A percentile compares a stretch with the other conserved stretches of the same genome.
phyloP scores from a whole-genome alignment of 2,329 filamentous ascomycete species.

The Acrodontium crateriforme region DNA sequence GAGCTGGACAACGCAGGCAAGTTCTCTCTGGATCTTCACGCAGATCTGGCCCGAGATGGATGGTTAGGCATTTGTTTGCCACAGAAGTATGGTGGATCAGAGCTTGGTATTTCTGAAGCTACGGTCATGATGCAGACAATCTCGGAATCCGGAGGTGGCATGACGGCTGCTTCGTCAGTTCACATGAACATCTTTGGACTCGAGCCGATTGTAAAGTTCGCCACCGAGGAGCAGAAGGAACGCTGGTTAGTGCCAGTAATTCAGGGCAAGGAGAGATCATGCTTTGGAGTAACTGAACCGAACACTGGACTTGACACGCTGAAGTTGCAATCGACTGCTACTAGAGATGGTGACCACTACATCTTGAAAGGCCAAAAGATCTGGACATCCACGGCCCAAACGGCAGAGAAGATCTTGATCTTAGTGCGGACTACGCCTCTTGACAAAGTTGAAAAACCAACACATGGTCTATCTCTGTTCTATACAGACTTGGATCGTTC shows the following conservation, averaged over 20 bases:
- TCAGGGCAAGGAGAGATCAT: slow-evolving; percentile 27
- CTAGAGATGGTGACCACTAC: slow-evolving; percentile 23
- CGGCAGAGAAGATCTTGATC: slow-evolving; percentile 31
- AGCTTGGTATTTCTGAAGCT: slow-evolving; percentile 29
- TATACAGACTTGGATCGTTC: slow-evolving; percentile 29
- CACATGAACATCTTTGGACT: slow-evolving; percentile 38
- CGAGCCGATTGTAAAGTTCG: slow-evolving; percentile 33
- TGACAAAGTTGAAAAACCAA: slow-evolving; percentile 28
- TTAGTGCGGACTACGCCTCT: slow-evolving; percentile 29
- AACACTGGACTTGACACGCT: slow-evolving; percentile 32
- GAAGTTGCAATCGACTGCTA: slow-evolving; percentile 26
- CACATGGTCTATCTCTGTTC: slow-evolving; percentile 31
- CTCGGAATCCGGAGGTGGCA: slow-evolving; percentile 30
- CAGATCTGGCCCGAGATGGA: slow-evolving; percentile 27
- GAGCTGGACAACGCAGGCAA: slow-evolving; percentile 23
- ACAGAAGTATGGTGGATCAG: slow-evolving; percentile 27
- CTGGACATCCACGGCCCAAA: slow-evolving; percentile 33
- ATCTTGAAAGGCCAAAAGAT: slow-evolving; percentile 29
- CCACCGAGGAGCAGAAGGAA: slow-evolving; percentile 28
- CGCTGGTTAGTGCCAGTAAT: slow-evolving; percentile 28
- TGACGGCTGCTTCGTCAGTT: slow-evolving; percentile 29
- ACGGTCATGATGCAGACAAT: slow-evolving; percentile 37
- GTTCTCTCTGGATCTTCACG: slow-evolving; percentile 29
- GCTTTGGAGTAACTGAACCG: slow-evolving; percentile 31
- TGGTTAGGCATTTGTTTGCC: slow-evolving; percentile 36